Evolutionary conservation across 1,139 yeast species (phyloP), one percentile per base, ranked within the genome.

Genomic region (Candida sanyaensis): DNA sequence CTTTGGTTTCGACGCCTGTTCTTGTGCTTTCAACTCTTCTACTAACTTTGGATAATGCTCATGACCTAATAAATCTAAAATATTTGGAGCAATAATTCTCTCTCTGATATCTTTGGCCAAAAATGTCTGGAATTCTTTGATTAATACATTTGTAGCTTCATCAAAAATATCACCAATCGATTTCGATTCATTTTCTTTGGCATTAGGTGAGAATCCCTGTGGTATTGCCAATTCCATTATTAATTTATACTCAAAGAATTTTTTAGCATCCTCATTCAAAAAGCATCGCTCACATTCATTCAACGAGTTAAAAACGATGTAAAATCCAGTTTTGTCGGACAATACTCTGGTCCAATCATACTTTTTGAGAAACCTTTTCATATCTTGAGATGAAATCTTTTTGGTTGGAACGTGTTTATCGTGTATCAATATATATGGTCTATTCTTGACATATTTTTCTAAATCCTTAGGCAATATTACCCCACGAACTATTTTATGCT

Each of bases 51-150:
- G 84, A 57, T 82, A 86, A 44, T 79, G 78, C 4, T 79, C 81
- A 41, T 83, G 86, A 50, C 80, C 78, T 53, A 90, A 72, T 17
- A 79, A 68, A 31, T 84, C 86, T 46, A 87, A 73, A 13, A 90
- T 79, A 1, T 78, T 75, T 0, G 96, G 92, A 0, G 90, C 92
- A 32, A 88, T 78, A 5, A 88, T 70, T 54, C 91, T 80, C 58
- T 85, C 93, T 57, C 89, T 75, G 32, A 90, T 80, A 65, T 90
- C 96, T 52, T 86, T 85, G 33, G 83, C 69, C 45, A 90, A 65
- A 46, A 85, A 83, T 5, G 74, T 69, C 53, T 81, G 81, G 47
- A 90, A 75, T 53, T 90, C 96, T 49, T 79, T 80, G 32, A 84
- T 64, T 39, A 90, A 69, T 52, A 79, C 69, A 38, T 77, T 72